These are phyloP conservation scores for Graphiopsis chlorocephala DNA, from an alignment of 2,329 filamentous ascomycete species.

Conservation along the genomic window DNA sequence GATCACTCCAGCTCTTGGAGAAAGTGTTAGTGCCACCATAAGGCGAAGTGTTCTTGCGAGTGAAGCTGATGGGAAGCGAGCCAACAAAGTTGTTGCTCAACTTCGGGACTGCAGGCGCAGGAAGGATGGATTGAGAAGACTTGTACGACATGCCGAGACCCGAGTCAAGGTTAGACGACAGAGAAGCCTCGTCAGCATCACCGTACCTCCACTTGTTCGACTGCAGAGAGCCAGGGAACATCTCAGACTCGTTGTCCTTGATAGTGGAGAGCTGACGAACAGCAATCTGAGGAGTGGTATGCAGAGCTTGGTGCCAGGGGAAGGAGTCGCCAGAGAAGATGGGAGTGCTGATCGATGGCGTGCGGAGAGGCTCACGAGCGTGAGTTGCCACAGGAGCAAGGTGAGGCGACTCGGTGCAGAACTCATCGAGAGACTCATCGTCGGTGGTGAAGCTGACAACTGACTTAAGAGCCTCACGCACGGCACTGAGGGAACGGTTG, in stretches of 20 bases:
- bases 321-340: slow-evolving; percentile 75
- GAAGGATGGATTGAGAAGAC: slow-evolving; percentile 53
- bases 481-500: slow-evolving; percentile 77
- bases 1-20: slow-evolving; percentile 98
- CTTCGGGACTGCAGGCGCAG: slow-evolving; percentile 32
- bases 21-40: slow-evolving; percentile 49
- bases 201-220: slow-evolving; percentile 68
- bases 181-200: slow-evolving; percentile 72
- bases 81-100: slow-evolving; percentile 64
- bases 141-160: slow-evolving; percentile 78
- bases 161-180: slow-evolving; percentile 82
- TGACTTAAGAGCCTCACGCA: slow-evolving; percentile 73
- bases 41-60: slow-evolving; percentile 58
- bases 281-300: slow-evolving; percentile 68
- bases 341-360: slow-evolving; percentile 89
- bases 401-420: slow-evolving; percentile 74
- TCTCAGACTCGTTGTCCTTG: slow-evolving; percentile 74
- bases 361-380: slow-evolving; percentile 92
- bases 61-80: slow-evolving; percentile 63
- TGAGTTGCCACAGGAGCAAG: slow-evolving; percentile 69
- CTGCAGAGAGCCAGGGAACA: slow-evolving; percentile 76
- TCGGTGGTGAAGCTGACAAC: slow-evolving; percentile 90
- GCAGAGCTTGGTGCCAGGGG: slow-evolving; percentile 90
- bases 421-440: slow-evolving; percentile 88
- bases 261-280: slow-evolving; percentile 84